Percentiles rank a stretch among this genome's conserved stretches.
Evolutionary conservation across 495 filamentous ascomycete species (phyloP).

Genomic region (Articulospora tetracladia): DNA sequence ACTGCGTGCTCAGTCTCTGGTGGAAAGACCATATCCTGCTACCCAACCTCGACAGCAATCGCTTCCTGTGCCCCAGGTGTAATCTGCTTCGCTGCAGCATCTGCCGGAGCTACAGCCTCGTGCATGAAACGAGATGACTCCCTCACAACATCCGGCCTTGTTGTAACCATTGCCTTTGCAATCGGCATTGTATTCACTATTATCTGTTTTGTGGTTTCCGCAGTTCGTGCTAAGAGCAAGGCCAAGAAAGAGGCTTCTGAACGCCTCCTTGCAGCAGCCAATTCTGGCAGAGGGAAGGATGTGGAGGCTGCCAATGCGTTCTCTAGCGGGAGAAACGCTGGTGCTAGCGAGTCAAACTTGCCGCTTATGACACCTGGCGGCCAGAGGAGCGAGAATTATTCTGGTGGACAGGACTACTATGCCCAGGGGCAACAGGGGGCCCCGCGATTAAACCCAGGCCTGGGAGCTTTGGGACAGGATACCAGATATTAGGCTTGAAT

Average conservation of each 20-base stretch:
- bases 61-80: constrained; percentile 39
- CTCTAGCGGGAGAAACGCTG: not conserved
- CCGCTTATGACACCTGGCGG: constrained; percentile 12
- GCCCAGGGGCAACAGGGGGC: not conserved
- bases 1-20: constrained; percentile 31
- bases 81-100: constrained; percentile 35
- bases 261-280: not conserved
- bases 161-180: constrained; percentile 41
- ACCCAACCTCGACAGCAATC: constrained; percentile 27
- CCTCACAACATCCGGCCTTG: constrained; percentile 32
- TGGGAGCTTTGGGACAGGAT: constrained; percentile 8
- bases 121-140: constrained; percentile 41
- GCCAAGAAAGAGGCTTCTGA: constrained; percentile 21
- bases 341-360: constrained; percentile 7
- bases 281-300: not conserved
- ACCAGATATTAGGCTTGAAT: not conserved
- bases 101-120: constrained; percentile 26
- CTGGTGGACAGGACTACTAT: constrained; percentile 4
- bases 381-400: constrained; percentile 11
- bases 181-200: constrained; percentile 26
- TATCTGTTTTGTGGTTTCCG: constrained; percentile 34
- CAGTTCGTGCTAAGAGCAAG: constrained; percentile 33
- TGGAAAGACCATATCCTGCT: constrained; percentile 33
- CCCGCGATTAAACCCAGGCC: constrained; percentile 1
- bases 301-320: not conserved